phyloP scores from a whole-genome alignment of 1,284 basidiomycete genomes.

The Cryptococcus amylolentus region DNA sequence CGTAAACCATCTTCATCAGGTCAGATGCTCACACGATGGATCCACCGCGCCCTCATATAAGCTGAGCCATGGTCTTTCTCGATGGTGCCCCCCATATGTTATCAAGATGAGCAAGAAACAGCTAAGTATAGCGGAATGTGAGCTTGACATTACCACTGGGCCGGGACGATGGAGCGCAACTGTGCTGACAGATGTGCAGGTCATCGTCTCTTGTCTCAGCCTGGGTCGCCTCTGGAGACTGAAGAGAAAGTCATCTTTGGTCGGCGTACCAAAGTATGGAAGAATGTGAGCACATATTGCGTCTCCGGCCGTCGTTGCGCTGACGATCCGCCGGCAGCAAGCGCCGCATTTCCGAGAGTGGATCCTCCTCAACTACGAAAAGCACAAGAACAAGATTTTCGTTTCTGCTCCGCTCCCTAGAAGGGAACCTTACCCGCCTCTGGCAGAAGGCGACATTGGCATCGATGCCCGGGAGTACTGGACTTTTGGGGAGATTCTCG shows the following conservation, averaged over 20 bases:
- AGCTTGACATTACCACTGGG: not conserved
- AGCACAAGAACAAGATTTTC: conserved; percentile 18
- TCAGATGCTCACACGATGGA: too few relatives aligned
- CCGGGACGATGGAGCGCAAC: not conserved
- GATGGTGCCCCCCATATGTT: too few relatives aligned
- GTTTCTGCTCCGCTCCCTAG: not conserved
- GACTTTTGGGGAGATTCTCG: conserved; percentile 29
- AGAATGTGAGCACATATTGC: conserved; percentile 27
- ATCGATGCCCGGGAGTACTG: conserved; percentile 14
- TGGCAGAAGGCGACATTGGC: too few relatives aligned
- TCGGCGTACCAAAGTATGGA: conserved; percentile 30
- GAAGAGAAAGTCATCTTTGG: conserved; percentile 29
- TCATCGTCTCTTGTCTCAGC: conserved; percentile 34
- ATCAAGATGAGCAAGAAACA: not conserved
- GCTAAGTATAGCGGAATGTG: conserved; percentile 19
- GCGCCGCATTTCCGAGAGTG: conserved; percentile 36
- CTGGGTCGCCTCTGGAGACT: conserved; percentile 39
- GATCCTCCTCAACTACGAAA: conserved; percentile 19
- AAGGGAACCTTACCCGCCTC: not conserved
- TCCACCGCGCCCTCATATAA: too few relatives aligned
- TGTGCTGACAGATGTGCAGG: conserved; percentile 16
- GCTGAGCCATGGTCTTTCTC: too few relatives aligned
- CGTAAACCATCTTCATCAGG: not conserved
- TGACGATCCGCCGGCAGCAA: conserved; percentile 19
- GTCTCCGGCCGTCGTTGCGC: not conserved